Percentiles rank a stretch among this genome's conserved stretches.
Evolutionary conservation across 108 stramenopile genomes (phyloP).

Genomic region (Skeletonema menzelii): DNA sequence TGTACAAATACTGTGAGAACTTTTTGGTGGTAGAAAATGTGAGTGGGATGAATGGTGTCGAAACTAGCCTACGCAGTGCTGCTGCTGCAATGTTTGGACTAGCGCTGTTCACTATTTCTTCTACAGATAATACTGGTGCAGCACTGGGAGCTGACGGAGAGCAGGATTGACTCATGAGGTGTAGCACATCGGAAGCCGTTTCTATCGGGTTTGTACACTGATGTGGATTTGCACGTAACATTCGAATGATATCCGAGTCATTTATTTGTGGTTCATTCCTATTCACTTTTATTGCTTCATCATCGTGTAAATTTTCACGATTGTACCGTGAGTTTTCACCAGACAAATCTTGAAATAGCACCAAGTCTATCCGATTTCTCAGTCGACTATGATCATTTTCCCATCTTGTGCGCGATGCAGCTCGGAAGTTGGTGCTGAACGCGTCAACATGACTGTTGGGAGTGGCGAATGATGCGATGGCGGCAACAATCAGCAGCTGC

Average conservation of each 20-base stretch:
- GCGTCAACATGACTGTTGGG: neutral
- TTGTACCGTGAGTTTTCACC: neutral
- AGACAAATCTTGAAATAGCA: neutral
- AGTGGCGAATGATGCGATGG: neutral
- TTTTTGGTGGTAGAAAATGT: slow-evolving; percentile 13
- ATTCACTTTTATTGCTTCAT: neutral
- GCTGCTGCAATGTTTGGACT: slow-evolving; percentile 38
- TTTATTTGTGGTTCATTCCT: neutral
- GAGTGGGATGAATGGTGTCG: slow-evolving; percentile 22
- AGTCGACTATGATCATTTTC: neutral
- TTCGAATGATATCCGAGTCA: slow-evolving; percentile 15
- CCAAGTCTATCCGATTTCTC: neutral
- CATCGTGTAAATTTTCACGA: neutral
- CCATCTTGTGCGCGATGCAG: neutral
- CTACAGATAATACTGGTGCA: neutral
- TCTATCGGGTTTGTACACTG: neutral
- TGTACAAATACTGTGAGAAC: neutral
- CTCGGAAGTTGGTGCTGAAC: neutral
- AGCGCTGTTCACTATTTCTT: slow-evolving; percentile 9
- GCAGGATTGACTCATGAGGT: slow-evolving; percentile 6
- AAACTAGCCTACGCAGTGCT: slow-evolving; percentile 26
- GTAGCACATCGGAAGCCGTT: slow-evolving; percentile 19
- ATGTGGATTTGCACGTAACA: slow-evolving; percentile 11
- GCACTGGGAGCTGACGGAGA: neutral
- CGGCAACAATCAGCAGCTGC: neutral